phyloP scores from a whole-genome alignment of 2,329 filamentous ascomycete species.

The Colletotrichum sp. region DNA sequence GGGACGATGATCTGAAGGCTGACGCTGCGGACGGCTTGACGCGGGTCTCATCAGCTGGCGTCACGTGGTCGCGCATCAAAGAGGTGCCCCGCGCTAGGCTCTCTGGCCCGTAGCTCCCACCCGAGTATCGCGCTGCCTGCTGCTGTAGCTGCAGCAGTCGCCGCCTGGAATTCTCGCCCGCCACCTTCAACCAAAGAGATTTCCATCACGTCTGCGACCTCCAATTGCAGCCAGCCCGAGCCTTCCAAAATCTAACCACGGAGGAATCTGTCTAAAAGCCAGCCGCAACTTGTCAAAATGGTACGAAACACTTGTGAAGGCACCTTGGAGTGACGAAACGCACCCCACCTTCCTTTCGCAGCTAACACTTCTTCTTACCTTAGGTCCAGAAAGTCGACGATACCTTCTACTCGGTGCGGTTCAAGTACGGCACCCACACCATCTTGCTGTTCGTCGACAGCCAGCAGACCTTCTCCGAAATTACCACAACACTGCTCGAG shows the following conservation, averaged over 20 bases:
- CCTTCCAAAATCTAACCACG: background rate
- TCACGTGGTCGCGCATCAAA: slow-evolving; percentile 32
- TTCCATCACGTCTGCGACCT: background rate
- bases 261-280: background rate
- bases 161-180: background rate
- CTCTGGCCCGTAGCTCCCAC: background rate
- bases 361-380: background rate
- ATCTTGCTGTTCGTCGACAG: slow-evolving; percentile 70
- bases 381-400: slow-evolving; percentile 38
- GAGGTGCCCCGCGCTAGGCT: slow-evolving; percentile 1
- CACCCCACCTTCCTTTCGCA: background rate
- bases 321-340: background rate
- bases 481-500: slow-evolving; percentile 63
- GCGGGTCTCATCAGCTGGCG: background rate
- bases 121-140: background rate
- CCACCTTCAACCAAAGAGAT: background rate
- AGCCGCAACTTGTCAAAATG: background rate
- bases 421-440: slow-evolving; percentile 75
- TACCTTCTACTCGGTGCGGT: slow-evolving; percentile 66
- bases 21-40: background rate
- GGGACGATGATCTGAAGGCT: too few species aligned
- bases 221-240: too few species aligned
- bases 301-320: background rate
- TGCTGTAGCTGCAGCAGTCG: background rate
- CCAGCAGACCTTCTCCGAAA: slow-evolving; percentile 56